Evolutionary conservation across 306 rosid species (phyloP).

Genomic region (Inga oerstediana): DNA sequence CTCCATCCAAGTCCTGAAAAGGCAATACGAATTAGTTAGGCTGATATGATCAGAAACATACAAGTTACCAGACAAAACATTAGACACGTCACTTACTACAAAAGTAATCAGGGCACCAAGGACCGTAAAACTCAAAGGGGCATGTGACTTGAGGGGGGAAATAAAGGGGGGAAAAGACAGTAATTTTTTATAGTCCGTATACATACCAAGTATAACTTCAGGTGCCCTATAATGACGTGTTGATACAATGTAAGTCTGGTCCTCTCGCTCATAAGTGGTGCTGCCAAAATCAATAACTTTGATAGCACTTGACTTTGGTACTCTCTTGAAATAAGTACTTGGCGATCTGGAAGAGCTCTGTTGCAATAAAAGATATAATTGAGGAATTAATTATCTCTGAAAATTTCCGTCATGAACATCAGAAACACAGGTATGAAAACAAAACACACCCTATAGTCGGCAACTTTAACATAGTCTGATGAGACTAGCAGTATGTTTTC

Average conservation of each 20-base stretch:
- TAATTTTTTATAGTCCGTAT: background rate
- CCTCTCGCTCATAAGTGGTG: constrained; percentile 84
- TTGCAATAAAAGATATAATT: background rate
- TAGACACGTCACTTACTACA: background rate
- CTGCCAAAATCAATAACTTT: constrained; percentile 99
- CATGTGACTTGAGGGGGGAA: too few relatives aligned
- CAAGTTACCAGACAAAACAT: background rate
- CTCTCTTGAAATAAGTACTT: constrained; percentile 69
- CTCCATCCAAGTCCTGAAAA: constrained; percentile 91
- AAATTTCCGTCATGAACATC: background rate
- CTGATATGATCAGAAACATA: background rate
- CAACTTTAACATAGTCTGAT: constrained; percentile 70
- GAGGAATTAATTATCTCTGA: background rate
- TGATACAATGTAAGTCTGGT: constrained; percentile 89
- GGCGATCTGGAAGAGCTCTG: constrained; percentile 85
- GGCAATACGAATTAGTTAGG: background rate
- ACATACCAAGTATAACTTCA: constrained; percentile 89
- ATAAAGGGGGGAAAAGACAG: too few relatives aligned
- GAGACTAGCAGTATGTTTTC: constrained; percentile 83
- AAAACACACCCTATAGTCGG: constrained; percentile 60
- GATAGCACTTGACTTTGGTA: constrained; percentile 88
- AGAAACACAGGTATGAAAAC: background rate
- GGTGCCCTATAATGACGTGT: constrained; percentile 98
- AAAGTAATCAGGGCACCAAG: too few relatives aligned
- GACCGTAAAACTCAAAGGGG: too few relatives aligned